Conservation (phyloP, 164 flowering plant genomes). For the Berberis vulgaris region DNA sequence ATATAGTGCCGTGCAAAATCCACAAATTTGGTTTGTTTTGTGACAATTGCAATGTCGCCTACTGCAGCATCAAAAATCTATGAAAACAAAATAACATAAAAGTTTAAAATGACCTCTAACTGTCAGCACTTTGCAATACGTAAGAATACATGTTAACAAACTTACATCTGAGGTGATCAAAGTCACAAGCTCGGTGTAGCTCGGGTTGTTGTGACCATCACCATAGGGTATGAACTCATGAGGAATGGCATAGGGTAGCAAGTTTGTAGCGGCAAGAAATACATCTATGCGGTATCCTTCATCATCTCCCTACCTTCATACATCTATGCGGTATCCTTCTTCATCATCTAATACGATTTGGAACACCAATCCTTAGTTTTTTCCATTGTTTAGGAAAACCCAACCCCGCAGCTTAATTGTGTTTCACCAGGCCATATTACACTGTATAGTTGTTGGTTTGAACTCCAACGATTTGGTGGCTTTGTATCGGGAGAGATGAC, state of each 20-base stretch:
- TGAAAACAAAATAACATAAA: background rate
- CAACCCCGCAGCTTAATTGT: slow-evolving; percentile 65
- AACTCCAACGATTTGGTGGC: slow-evolving; percentile 32
- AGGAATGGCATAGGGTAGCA: slow-evolving; percentile 73
- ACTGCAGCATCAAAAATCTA: slow-evolving; percentile 69
- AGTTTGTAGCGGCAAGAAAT: slow-evolving; percentile 51
- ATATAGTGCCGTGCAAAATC: slow-evolving; percentile 83
- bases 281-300: slow-evolving; percentile 34
- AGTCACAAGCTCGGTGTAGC: slow-evolving; percentile 36
- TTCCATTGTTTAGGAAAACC: slow-evolving; percentile 72
- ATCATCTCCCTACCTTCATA: too few relatives aligned
- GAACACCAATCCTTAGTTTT: slow-evolving; percentile 60
- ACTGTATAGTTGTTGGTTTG: slow-evolving; percentile 24
- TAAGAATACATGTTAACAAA: background rate
- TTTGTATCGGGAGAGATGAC: slow-evolving; percentile 34
- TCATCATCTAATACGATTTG: slow-evolving; percentile 41
- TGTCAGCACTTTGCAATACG: background rate
- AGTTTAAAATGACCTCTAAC: background rate
- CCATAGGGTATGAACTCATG: slow-evolving; percentile 54
- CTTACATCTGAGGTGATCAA: slow-evolving; percentile 59
- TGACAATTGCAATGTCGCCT: slow-evolving; percentile 76
- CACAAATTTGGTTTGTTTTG: slow-evolving; percentile 51
- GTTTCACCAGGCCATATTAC: slow-evolving; percentile 78
- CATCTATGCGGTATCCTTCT: slow-evolving; percentile 69
- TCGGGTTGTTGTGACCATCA: slow-evolving; percentile 60